Percentiles rank a stretch among this genome's conserved stretches.
These are phyloP conservation scores for Dipteronia sinensis DNA, from an alignment of 345 rosid species.

Conservation along the genomic window DNA sequence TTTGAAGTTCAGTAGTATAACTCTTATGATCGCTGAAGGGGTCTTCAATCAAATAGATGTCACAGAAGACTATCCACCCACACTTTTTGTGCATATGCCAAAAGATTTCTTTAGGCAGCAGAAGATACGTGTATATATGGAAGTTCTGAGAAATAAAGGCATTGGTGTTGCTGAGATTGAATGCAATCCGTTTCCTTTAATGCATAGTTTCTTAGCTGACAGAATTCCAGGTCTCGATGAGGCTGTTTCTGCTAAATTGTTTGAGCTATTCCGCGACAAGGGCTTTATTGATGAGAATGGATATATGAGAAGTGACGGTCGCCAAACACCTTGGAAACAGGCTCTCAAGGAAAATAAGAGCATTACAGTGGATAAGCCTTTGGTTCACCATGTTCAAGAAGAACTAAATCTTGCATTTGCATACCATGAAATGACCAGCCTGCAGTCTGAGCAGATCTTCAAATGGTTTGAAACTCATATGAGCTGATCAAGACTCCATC, in stretches of 20 bases:
- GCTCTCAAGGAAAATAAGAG: slow-evolving; percentile 41
- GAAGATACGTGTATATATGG: slow-evolving; percentile 58
- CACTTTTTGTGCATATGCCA: slow-evolving; percentile 95
- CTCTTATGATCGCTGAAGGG: slow-evolving; percentile 90
- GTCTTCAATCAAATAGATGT: slow-evolving; percentile 61
- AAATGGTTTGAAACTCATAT: slow-evolving; percentile 90
- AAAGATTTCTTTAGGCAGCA: slow-evolving; percentile 65
- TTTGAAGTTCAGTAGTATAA: slow-evolving; percentile 66
- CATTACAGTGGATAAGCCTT: slow-evolving; percentile 42
- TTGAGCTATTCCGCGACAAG: slow-evolving; percentile 50
- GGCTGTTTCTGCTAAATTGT: slow-evolving; percentile 54
- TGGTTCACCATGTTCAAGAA: slow-evolving; percentile 77
- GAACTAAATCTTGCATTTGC: slow-evolving; percentile 92
- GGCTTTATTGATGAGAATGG: slow-evolving; percentile 72
- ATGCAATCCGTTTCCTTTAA: slow-evolving; percentile 67
- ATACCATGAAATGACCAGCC: slow-evolving; percentile 93
- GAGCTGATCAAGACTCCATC: slow-evolving; percentile 29
- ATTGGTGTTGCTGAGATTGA: slow-evolving; percentile 78
- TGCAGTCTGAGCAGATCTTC: slow-evolving; percentile 79
- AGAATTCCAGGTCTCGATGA: slow-evolving; percentile 62
- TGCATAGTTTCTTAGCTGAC: slow-evolving; percentile 52
- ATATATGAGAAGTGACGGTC: slow-evolving; percentile 76
- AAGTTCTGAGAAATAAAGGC: slow-evolving; percentile 57
- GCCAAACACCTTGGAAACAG: slow-evolving; percentile 65
- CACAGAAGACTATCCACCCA: slow-evolving; percentile 63